These are phyloP conservation scores for Aethionema arabicum DNA, from an alignment of 345 rosid species.

Conservation along the genomic window DNA sequence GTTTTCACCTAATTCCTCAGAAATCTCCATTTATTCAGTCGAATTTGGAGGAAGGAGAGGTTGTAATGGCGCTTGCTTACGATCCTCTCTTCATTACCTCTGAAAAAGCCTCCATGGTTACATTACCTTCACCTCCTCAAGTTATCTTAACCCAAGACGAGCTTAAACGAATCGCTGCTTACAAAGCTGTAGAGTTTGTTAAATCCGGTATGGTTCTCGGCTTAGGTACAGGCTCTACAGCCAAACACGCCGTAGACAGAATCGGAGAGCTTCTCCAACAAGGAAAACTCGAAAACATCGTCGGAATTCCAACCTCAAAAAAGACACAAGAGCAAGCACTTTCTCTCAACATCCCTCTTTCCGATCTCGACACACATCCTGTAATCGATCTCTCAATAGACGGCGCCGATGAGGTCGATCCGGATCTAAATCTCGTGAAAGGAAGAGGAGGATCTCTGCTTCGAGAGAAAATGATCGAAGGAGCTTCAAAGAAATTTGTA, in stretches of 20 bases:
- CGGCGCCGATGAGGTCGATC: constrained; percentile 98
- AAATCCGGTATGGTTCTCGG: constrained; percentile 98
- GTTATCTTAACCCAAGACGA: constrained; percentile 63
- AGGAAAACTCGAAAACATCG: constrained; percentile 63
- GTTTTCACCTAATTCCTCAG: not conserved
- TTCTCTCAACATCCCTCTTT: constrained; percentile 74
- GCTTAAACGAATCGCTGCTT: constrained; percentile 76
- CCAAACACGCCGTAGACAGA: constrained; percentile 88
- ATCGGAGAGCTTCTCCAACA: constrained; percentile 74
- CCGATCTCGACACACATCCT: constrained; percentile 76
- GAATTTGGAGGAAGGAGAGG: not conserved
- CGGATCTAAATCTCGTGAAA: constrained; percentile 71
- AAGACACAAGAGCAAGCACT: constrained; percentile 74
- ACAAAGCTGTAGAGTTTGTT: constrained; percentile 90
- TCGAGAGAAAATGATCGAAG: constrained; percentile 93
- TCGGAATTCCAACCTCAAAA: constrained; percentile 87
- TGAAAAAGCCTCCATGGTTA: constrained; percentile 41
- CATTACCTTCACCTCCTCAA: constrained; percentile 30
- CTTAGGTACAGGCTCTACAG: constrained; percentile 97
- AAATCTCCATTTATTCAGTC: not conserved
- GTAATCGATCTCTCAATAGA: constrained; percentile 80
- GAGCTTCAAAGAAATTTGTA: constrained; percentile 69
- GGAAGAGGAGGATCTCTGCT: constrained; percentile 93
- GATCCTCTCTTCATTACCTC: constrained; percentile 43
- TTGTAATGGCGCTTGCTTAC: constrained; percentile 52